phyloP scores from a whole-genome alignment of 1,284 basidiomycete species.

The Ganoderma resinaceum region DNA sequence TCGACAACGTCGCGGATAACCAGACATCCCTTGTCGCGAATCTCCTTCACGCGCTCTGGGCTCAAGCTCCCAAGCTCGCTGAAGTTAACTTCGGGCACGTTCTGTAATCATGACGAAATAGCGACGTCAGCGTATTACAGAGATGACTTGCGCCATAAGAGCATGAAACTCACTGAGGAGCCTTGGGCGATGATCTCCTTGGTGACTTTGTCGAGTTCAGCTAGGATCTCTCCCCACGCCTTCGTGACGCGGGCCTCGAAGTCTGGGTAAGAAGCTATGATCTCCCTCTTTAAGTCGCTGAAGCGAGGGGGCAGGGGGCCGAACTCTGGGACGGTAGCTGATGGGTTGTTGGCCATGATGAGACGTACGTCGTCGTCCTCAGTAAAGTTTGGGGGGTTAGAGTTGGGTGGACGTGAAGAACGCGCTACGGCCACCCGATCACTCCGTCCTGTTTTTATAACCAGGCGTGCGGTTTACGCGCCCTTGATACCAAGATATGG shows the following conservation, averaged over 20 bases:
- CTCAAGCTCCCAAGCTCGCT: constrained; percentile 56
- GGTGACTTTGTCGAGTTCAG: constrained; percentile 53
- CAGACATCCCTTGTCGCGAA: constrained; percentile 64
- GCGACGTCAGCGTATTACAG: background rate
- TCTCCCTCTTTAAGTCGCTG: constrained; percentile 60
- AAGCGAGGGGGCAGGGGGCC: constrained; percentile 52
- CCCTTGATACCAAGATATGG: constrained; percentile 7
- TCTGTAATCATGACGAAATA: constrained; percentile 36
- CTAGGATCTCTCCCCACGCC: constrained; percentile 65
- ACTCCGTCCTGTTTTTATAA: background rate
- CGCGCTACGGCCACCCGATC: background rate
- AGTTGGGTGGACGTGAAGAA: background rate
- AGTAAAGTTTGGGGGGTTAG: too few relatives aligned
- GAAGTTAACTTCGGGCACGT: constrained; percentile 67
- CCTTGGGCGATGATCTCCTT: constrained; percentile 54
- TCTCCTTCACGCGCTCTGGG: constrained; percentile 52
- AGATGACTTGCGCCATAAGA: background rate
- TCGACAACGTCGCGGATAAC: constrained; percentile 71
- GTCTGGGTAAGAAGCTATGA: constrained; percentile 57
- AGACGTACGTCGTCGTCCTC: background rate
- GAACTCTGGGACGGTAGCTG: constrained; percentile 28
- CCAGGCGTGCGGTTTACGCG: background rate
- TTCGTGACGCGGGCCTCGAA: constrained; percentile 56
- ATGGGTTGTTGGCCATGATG: background rate
- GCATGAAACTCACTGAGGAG: constrained; percentile 49